phyloP scores from a whole-genome alignment of 2,329 filamentous ascomycete genomes.

The Pezicula radicicola region DNA sequence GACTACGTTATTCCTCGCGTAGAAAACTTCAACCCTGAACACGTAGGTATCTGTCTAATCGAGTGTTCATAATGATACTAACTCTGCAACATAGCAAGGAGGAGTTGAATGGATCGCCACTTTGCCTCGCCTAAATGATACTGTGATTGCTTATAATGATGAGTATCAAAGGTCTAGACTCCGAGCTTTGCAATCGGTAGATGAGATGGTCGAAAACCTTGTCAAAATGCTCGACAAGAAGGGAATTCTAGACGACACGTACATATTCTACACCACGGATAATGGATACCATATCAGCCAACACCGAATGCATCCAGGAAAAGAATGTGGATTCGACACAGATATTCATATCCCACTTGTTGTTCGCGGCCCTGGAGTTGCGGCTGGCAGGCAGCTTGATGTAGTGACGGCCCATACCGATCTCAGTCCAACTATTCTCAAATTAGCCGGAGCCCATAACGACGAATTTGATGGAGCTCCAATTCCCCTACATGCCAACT shows the following conservation, averaged over 20 bases:
- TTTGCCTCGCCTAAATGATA: constrained; percentile 35
- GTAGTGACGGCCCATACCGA: constrained; percentile 50
- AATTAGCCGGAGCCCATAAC: constrained; percentile 12
- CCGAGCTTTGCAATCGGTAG: constrained; percentile 44
- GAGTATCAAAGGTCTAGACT: constrained; percentile 46
- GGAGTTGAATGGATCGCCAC: constrained; percentile 41
- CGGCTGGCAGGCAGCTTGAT: constrained; percentile 30
- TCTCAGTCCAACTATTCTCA: constrained; percentile 42
- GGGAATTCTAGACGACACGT: constrained; percentile 36
- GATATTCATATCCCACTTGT: constrained; percentile 48
- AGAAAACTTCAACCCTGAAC: constrained; percentile 60
- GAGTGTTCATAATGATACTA: background rate
- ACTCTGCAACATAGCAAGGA: constrained; percentile 11
- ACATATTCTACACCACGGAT: constrained; percentile 54
- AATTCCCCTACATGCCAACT: background rate
- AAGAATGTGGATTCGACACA: constrained; percentile 44
- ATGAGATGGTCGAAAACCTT: constrained; percentile 47
- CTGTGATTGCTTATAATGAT: constrained; percentile 42
- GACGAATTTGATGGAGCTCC: background rate
- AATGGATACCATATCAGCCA: constrained; percentile 48
- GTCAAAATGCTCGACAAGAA: constrained; percentile 36
- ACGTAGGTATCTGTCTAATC: constrained; percentile 29
- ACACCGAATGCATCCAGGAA: constrained; percentile 43
- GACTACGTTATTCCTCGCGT: constrained; percentile 57
- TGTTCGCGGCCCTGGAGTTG: constrained; percentile 52